Evolutionary conservation across 2,329 filamentous ascomycete genomes (phyloP).

Genomic region (Orbilia ellipsospora): DNA sequence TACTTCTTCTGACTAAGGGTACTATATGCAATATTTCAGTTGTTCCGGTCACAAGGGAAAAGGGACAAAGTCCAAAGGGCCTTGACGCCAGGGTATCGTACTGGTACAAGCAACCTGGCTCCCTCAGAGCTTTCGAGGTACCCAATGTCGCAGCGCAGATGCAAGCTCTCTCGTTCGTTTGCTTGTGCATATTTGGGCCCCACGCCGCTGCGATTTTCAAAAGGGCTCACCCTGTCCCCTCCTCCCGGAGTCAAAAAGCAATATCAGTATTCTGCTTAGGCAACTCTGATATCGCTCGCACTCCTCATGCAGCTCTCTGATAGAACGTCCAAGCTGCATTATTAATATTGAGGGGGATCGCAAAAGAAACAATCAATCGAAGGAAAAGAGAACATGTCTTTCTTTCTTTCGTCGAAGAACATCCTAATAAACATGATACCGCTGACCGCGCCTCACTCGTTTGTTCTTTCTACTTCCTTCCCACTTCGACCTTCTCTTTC

Average conservation of each 20-base stretch:
- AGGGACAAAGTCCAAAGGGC: not conserved
- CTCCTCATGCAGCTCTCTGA: not conserved
- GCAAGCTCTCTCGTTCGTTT: not conserved
- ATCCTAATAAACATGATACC: slow-evolving; percentile 31
- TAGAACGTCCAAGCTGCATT: too few species aligned
- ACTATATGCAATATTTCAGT: too few species aligned
- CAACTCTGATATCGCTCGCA: too few species aligned
- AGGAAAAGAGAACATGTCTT: slow-evolving; percentile 19
- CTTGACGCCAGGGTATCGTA: not conserved
- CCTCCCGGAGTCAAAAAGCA: too few species aligned
- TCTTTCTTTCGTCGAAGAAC: too few species aligned
- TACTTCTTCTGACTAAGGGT: too few species aligned
- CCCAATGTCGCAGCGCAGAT: slow-evolving; percentile 30
- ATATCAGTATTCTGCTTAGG: too few species aligned
- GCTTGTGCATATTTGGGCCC: too few species aligned
- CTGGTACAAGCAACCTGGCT: not conserved
- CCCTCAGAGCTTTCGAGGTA: slow-evolving; percentile 25
- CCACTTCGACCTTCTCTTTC: slow-evolving; percentile 49
- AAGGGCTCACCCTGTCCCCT: slow-evolving; percentile 30
- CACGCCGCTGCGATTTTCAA: not conserved
- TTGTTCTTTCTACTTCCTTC: slow-evolving; percentile 35
- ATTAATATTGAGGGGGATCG: slow-evolving; percentile 40
- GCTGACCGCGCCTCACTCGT: slow-evolving; percentile 46
- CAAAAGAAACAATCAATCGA: slow-evolving; percentile 27
- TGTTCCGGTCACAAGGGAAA: too few species aligned